These are phyloP conservation scores for Dictyostelium firmibasis DNA, from an alignment of 78 protist genomes.

Conservation along the genomic window DNA sequence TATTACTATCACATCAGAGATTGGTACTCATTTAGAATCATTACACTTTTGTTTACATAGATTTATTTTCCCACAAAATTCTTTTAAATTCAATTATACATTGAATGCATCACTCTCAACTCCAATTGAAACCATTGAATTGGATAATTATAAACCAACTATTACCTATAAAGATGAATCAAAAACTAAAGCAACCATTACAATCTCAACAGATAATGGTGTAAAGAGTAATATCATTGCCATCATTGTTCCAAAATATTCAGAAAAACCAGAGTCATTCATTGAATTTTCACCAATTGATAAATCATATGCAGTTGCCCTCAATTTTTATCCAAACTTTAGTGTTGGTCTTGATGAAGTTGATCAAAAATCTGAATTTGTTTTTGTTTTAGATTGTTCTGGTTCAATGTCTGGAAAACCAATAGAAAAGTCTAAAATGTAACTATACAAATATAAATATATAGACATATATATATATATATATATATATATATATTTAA, in stretches of 20 bases:
- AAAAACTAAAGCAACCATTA: constrained; percentile 7
- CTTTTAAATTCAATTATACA: not conserved
- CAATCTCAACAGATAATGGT: not conserved
- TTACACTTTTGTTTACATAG: constrained; percentile 37
- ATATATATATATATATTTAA: not conserved
- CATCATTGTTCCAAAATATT: not conserved
- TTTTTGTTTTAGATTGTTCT: constrained; percentile 65
- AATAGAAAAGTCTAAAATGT: constrained; percentile 40
- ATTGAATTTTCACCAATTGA: not conserved
- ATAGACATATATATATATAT: not conserved
- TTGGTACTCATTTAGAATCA: constrained; percentile 33
- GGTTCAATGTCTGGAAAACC: constrained; percentile 69
- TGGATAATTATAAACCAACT: not conserved
- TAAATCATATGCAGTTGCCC: constrained; percentile 25
- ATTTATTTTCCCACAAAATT: constrained; percentile 22
- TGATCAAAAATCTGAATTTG: constrained; percentile 55
- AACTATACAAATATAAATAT: not conserved
- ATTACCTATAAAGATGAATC: not conserved
- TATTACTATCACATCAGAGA: constrained; percentile 14
- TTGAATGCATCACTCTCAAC: constrained; percentile 1
- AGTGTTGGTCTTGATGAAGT: constrained; percentile 13
- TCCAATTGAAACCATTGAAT: not conserved
- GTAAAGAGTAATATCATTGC: constrained; percentile 5
- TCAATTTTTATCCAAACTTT: constrained; percentile 49
- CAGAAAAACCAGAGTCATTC: constrained; percentile 24